Evolutionary conservation across 495 filamentous ascomycete species (phyloP), one percentile per base, ranked within the genome.

Genomic region (Trichodelitschia bisporula): DNA sequence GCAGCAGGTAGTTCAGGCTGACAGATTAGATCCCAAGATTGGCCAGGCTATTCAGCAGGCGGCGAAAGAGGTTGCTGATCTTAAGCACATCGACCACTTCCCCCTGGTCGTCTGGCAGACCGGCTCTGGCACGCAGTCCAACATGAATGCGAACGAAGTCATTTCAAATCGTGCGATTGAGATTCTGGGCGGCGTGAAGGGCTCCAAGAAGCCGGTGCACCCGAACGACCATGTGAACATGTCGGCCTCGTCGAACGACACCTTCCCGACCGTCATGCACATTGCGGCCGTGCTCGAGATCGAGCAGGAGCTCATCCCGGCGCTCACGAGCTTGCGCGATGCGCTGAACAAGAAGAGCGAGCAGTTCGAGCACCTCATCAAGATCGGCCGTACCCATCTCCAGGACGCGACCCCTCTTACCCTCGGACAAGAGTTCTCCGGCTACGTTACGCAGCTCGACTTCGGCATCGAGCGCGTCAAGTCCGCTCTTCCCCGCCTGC

Each of bases 131-230:
- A 97, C 86, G 16, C 86, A 97, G 59, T 91, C 82, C 48, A 97
- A 97, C 68, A 97, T 97, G 86, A 97, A 97, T 62, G 83, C 86
- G 49, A 97, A 97, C 56, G 86, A 97, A 57, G 86, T 97, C 51
- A 97, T 97, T 56, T 92, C 84, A 36, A 97, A 97, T 65, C 79
- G 86, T 36, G 86, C 86, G 25, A 97, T 97, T 52, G 89, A 97
- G 59, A 86, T 97, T 35, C 62, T 97, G 11, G 86, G 86, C 35
- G 86, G 86, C 39, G 66, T 60, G 39, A 92, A 82, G 73, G 86
- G 86, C 33, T 66, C 61, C 55, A 97, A 97, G 69, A 90, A 86
- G 61, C 86, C 86, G 18, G 86, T 97, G 23, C 86, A 97, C 59
- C 86, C 86, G 35, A 97, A 97, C 54, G 86, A 97, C 57, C 86